Conservation (phyloP, 495 filamentous ascomycete species). For the Hypoxylon crocopeplum region DNA sequence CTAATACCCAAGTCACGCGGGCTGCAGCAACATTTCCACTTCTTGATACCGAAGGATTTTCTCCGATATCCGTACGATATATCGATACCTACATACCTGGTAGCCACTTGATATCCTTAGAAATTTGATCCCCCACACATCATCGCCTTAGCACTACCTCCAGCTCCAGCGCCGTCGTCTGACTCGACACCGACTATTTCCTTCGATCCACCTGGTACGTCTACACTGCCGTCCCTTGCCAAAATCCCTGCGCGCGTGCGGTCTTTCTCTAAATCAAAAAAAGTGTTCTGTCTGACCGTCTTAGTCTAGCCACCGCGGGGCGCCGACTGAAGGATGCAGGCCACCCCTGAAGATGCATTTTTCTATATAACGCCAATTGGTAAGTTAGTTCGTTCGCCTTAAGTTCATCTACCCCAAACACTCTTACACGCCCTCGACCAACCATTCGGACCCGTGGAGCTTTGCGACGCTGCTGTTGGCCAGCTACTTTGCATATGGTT, state of each 20-base stretch:
- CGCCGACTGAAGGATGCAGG: constrained; percentile 44
- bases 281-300: constrained; percentile 31
- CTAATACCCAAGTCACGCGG: constrained; percentile 16
- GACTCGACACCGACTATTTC: constrained; percentile 37
- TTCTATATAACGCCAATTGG: constrained; percentile 59
- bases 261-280: constrained; percentile 4
- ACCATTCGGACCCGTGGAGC: constrained; percentile 54
- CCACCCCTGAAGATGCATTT: constrained; percentile 50
- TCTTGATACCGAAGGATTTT: too few relatives aligned
- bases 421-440: constrained; percentile 43
- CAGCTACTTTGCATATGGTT: constrained; percentile 35
- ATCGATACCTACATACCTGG: constrained; percentile 12
- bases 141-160: background rate
- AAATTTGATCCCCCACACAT: background rate
- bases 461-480: constrained; percentile 49
- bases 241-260: constrained; percentile 24
- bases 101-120: background rate
- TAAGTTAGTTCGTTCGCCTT: constrained; percentile 47
- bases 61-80: too few relatives aligned
- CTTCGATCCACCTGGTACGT: constrained; percentile 22
- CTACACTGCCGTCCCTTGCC: constrained; percentile 7
- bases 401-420: constrained; percentile 31
- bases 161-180: constrained; percentile 13
- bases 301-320: constrained; percentile 27
- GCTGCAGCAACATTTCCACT: constrained; percentile 11